Conservation (phyloP, 1,284 basidiomycete genomes). For the Cronartium quercuum region DNA sequence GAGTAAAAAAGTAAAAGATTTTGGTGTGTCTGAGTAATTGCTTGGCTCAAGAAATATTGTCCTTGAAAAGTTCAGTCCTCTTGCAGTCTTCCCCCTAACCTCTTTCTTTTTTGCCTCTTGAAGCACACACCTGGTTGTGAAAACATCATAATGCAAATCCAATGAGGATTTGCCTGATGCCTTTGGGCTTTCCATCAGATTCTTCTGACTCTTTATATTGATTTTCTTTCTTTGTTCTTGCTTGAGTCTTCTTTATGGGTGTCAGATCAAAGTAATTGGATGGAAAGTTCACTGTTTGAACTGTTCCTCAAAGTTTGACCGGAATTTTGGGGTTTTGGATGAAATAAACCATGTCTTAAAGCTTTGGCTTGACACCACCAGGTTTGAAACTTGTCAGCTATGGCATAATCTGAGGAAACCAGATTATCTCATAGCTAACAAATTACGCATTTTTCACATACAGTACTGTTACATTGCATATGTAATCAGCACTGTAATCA, state of each 20-base stretch:
- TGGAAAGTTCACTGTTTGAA: neutral
- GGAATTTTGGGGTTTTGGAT: neutral
- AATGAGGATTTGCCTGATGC: neutral
- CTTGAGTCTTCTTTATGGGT: neutral
- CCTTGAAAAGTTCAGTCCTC: neutral
- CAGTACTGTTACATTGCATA: no score
- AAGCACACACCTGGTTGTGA: neutral
- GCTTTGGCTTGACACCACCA: no score
- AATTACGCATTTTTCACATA: no score
- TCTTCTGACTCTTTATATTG: no score
- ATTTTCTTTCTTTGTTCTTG: neutral
- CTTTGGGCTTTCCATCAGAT: neutral
- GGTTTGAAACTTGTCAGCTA: no score
- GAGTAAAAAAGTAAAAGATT: no score
- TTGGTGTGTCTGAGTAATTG: neutral
- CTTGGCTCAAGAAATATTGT: neutral
- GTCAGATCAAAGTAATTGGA: neutral
- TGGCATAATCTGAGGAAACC: no score
- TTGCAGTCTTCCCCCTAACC: neutral
- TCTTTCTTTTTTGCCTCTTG: neutral
- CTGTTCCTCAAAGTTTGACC: neutral
- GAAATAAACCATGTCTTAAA: no score
- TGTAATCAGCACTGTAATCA: no score
- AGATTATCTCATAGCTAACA: no score
- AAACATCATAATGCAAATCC: neutral